These are phyloP conservation scores for Corchorus olitorius DNA, from an alignment of 345 rosid genomes.

Conservation along the genomic window DNA sequence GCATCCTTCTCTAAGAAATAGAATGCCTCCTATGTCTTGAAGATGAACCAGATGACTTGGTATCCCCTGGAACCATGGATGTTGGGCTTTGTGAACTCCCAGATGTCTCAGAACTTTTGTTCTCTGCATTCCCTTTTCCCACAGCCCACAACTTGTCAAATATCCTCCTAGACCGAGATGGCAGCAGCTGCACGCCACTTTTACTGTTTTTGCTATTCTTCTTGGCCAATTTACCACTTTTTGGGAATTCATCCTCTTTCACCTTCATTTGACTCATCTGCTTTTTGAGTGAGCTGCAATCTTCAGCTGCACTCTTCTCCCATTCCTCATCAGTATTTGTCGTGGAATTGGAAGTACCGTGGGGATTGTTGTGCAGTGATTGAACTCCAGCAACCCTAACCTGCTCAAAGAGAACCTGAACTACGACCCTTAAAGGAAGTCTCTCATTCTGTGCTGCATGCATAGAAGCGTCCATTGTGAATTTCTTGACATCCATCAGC, in stretches of 20 bases:
- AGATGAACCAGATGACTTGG: slow-evolving; percentile 69
- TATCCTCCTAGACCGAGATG: slow-evolving; percentile 87
- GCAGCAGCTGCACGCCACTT: slow-evolving; percentile 65
- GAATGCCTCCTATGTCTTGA: slow-evolving; percentile 77
- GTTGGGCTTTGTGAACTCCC: slow-evolving; percentile 89
- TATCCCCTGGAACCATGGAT: slow-evolving; percentile 60
- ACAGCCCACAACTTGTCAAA: slow-evolving; percentile 75
- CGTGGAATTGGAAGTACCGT: slow-evolving; percentile 33
- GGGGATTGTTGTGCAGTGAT: slow-evolving; percentile 37
- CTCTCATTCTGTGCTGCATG: slow-evolving; percentile 92
- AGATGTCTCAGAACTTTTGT: slow-evolving; percentile 78
- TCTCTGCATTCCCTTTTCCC: slow-evolving; percentile 57
- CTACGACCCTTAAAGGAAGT: slow-evolving; percentile 83
- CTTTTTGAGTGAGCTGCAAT: slow-evolving; percentile 42
- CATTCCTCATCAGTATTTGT: slow-evolving; percentile 54
- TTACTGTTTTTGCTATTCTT: slow-evolving; percentile 58
- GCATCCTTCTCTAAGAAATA: slow-evolving; percentile 46
- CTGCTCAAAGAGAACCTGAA: slow-evolving; percentile 93
- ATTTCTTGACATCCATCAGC: slow-evolving; percentile 79
- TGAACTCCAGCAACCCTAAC: slow-evolving; percentile 56
- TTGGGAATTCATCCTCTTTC: slow-evolving; percentile 29
- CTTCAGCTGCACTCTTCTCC: slow-evolving; percentile 36
- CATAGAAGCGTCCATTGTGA: slow-evolving; percentile 67
- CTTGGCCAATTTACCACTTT: slow-evolving; percentile 43
- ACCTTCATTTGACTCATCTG: slow-evolving; percentile 40